Conservation (phyloP, 169 alveolate genomes). For the Sarcocystis neurona region DNA sequence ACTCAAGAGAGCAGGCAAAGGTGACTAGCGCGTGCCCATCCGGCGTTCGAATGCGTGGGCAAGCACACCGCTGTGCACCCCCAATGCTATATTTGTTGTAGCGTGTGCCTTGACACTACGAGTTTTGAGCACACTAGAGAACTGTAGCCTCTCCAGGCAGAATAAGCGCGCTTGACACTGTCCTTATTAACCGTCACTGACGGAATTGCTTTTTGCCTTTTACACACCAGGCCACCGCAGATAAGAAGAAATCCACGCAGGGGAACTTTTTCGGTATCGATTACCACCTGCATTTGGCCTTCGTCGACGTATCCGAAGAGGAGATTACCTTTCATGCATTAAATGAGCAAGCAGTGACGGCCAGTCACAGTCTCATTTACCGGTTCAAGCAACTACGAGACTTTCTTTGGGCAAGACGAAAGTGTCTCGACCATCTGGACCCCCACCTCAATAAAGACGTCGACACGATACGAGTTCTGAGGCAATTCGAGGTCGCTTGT, state of each 20-base stretch:
- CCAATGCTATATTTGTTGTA: no score
- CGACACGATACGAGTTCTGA: neutral
- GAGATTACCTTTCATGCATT: slow-evolving; percentile 5
- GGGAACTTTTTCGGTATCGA: neutral
- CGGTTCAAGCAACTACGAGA: slow-evolving; percentile 4
- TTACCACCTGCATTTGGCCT: slow-evolving; percentile 1
- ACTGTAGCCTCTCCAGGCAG: no score
- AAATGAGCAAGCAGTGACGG: neutral
- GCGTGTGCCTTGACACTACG: no score
- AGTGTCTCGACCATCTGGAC: slow-evolving; percentile 6
- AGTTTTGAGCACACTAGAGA: no score
- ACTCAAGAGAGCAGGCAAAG: no score
- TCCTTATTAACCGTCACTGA: no score
- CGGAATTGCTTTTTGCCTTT: no score
- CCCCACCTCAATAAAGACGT: neutral
- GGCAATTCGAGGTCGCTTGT: slow-evolving; percentile 3
- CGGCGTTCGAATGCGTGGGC: no score
- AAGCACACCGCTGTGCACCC: no score
- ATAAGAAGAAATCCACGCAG: neutral
- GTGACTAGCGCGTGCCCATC: no score
- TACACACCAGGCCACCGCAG: no score
- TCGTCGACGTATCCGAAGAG: neutral
- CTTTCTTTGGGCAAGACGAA: neutral
- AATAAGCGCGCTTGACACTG: no score
- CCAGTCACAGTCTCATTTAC: neutral